Conservation (phyloP, 2,329 filamentous ascomycete genomes). For the Fusarium pseudoanthophilum region DNA sequence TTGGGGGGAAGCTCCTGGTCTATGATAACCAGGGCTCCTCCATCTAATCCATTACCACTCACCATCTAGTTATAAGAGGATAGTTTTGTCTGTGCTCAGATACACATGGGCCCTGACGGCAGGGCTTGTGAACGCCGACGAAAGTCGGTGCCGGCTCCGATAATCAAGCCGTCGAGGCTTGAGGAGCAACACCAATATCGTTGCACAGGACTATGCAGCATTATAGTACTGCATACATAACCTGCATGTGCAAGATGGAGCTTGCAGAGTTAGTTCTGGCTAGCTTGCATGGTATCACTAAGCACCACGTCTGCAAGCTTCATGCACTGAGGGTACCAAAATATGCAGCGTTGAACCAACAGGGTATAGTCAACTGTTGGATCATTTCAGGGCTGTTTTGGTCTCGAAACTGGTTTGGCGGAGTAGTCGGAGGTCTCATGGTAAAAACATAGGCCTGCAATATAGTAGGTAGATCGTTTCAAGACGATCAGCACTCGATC, state of each 20-base stretch:
- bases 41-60: conserved; percentile 4
- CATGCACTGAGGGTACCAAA: conserved; percentile 20
- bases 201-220: conserved; percentile 23
- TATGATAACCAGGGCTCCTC: conserved; percentile 17
- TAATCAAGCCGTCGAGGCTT: conserved; percentile 12
- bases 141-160: conserved; percentile 15
- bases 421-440: conserved; percentile 27
- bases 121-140: conserved; percentile 5
- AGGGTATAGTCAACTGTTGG: conserved; percentile 19
- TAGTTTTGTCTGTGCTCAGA: conserved; percentile 19
- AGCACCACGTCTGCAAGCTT: conserved; percentile 8
- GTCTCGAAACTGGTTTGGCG: conserved; percentile 10
- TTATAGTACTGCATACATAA: conserved; percentile 5
- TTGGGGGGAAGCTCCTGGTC: conserved; percentile 23
- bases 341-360: conserved; percentile 37
- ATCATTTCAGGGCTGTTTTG: conserved; percentile 19
- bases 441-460: conserved; percentile 14
- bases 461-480: conserved; percentile 21
- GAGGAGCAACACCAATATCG: conserved; percentile 35
- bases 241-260: conserved; percentile 26
- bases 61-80: conserved; percentile 10
- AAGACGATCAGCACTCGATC: conserved; percentile 23
- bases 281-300: conserved; percentile 22
- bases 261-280: conserved; percentile 6
- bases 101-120: background rate